Percentiles rank a stretch among this genome's conserved stretches.
Evolutionary conservation across 129 eudicot genomes (phyloP).

Genomic region (Daucus carota): DH1_v3.0 NC_030387.2:28259001-28259500

Average conservation of each 20-base stretch:
- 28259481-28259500: no score
- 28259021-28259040: not conserved
- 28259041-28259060: not conserved
- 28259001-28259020: not conserved
- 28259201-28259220: not conserved
- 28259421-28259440: no score
- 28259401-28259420: no score
- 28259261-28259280: no score
- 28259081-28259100: not conserved
- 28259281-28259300: not conserved
- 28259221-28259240: not conserved
- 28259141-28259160: not conserved
- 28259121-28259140: not conserved
- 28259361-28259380: no score
- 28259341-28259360: no score
- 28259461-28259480: no score
- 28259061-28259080: no score
- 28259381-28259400: no score
- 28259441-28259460: no score
- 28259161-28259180: not conserved
- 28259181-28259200: not conserved
- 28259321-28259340: no score
- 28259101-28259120: not conserved
- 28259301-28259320: no score
- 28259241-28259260: not conserved